phyloP scores from a whole-genome alignment of 352 stramenopile genomes.

The Globisporangium rhizosaccharum region DNA sequence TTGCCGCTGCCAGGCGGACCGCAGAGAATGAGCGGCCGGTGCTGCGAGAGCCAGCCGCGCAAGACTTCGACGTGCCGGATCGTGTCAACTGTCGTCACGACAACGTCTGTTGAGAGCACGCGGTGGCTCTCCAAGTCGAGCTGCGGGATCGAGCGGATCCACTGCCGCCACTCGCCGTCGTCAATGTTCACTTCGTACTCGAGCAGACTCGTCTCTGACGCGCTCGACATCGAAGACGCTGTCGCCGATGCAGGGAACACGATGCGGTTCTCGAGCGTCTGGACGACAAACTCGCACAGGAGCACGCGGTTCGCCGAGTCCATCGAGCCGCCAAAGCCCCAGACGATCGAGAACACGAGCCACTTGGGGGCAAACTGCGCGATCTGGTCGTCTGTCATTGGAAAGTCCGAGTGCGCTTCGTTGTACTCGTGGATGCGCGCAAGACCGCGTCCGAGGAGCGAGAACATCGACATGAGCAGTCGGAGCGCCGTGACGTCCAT shows the following conservation, averaged over 20 bases:
- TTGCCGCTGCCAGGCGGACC: constrained; percentile 98
- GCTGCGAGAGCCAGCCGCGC: constrained; percentile 94
- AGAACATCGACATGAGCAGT: constrained; percentile 96
- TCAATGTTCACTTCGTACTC: constrained; percentile 97
- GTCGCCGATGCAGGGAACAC: constrained; percentile 73
- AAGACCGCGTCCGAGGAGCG: constrained; percentile 93
- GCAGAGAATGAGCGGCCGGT: constrained; percentile 96
- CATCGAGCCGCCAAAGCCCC: constrained; percentile 98
- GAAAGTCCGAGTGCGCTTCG: constrained; percentile 97
- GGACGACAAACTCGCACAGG: constrained; percentile 87
- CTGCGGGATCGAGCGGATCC: constrained; percentile 94
- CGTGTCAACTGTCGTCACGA: constrained; percentile 99
- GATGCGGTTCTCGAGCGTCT: constrained; percentile 87
- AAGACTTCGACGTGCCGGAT: constrained; percentile 98
- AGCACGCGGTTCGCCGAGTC: constrained; percentile 89
- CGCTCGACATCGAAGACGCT: constrained; percentile 19
- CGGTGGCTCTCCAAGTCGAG: constrained; percentile 98
- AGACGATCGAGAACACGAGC: constrained; percentile 97
- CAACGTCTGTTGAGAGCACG: constrained; percentile 94
- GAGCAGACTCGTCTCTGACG: constrained; percentile 80
- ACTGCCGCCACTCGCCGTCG: constrained; percentile 96
- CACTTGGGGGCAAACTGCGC: constrained; percentile 95
- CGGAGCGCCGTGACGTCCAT: constrained; percentile 95
- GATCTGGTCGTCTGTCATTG: constrained; percentile 96
- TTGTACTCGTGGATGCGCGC: constrained; percentile 97